A percentile compares a stretch with the other conserved stretches of the same genome.
Evolutionary conservation across 345 rosid species (phyloP).

Genomic region (Populus ilicifolia): DNA sequence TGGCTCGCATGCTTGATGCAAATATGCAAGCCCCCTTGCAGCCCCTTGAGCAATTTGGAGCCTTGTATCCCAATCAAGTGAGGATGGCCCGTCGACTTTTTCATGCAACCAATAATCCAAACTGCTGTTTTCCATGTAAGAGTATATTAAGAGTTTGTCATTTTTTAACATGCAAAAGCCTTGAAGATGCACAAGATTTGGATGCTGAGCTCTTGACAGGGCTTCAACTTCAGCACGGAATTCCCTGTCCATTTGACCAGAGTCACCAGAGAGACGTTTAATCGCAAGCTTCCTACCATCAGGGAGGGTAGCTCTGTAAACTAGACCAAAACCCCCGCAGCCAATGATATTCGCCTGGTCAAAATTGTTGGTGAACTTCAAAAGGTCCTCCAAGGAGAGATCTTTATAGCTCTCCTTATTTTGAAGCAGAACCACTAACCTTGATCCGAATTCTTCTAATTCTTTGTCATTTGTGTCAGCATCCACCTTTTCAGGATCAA

Average conservation of each 20-base stretch:
- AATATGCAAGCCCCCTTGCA: constrained; percentile 70
- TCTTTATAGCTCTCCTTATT: constrained; percentile 43
- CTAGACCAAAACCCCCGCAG: constrained; percentile 95
- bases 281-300: constrained; percentile 78
- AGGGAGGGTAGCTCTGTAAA: constrained; percentile 76
- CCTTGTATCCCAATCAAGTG: constrained; percentile 67
- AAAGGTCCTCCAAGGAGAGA: constrained; percentile 59
- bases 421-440: constrained; percentile 57
- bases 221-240: constrained; percentile 96
- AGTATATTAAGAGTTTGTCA: constrained; percentile 70
- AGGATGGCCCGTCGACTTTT: constrained; percentile 45
- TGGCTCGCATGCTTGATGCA: constrained; percentile 82
- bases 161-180: constrained; percentile 75
- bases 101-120: constrained; percentile 98
- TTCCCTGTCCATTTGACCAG: constrained; percentile 94
- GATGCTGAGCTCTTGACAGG: constrained; percentile 84
- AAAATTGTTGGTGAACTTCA: constrained; percentile 80
- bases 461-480: constrained; percentile 35
- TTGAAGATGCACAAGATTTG: constrained; percentile 88
- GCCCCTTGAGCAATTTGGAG: constrained; percentile 83
- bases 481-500: constrained; percentile 67
- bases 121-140: constrained; percentile 97
- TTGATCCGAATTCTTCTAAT: constrained; percentile 48
- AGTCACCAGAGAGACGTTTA: constrained; percentile 89
- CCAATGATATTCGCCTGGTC: constrained; percentile 92